A percentile compares a stretch with the other conserved stretches of the same genome.
Conservation (phyloP, 306 rosid species). For the Hippophae rhamnoides region DNA sequence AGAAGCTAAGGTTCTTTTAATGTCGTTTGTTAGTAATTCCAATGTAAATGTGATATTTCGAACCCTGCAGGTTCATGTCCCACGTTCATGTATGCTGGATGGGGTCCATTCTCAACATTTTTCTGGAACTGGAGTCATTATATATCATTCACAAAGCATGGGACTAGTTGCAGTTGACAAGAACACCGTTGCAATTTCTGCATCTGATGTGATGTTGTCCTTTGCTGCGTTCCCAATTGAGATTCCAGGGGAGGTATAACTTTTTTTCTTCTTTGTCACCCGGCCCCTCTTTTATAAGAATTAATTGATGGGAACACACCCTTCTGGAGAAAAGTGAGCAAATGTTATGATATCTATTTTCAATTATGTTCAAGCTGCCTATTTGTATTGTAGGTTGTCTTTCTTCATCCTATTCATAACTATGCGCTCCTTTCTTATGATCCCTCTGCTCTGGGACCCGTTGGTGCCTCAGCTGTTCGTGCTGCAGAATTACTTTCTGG, state of each 20-base stretch:
- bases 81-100: slow-evolving; percentile 92
- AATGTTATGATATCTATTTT: not conserved
- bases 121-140: slow-evolving; percentile 84
- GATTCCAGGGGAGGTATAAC: slow-evolving; percentile 86
- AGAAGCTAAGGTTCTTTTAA: too few relatives aligned
- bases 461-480: slow-evolving; percentile 68
- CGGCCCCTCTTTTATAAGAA: too few relatives aligned
- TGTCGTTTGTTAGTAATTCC: not conserved
- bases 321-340: too few relatives aligned
- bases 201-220: slow-evolving; percentile 82
- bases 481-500: slow-evolving; percentile 96
- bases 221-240: slow-evolving; percentile 95
- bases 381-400: slow-evolving; percentile 60
- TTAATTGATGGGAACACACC: too few relatives aligned
- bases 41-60: slow-evolving; percentile 8
- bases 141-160: slow-evolving; percentile 71
- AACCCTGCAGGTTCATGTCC: slow-evolving; percentile 77
- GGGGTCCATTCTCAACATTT: slow-evolving; percentile 93
- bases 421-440: slow-evolving; percentile 87
- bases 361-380: slow-evolving; percentile 6
- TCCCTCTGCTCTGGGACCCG: slow-evolving; percentile 81
- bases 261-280: not conserved
- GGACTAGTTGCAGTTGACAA: slow-evolving; percentile 84
- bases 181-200: slow-evolving; percentile 81
- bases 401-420: slow-evolving; percentile 94